Conservation (phyloP, 2,329 filamentous ascomycete genomes). For the Diaporthe citri region DNA sequence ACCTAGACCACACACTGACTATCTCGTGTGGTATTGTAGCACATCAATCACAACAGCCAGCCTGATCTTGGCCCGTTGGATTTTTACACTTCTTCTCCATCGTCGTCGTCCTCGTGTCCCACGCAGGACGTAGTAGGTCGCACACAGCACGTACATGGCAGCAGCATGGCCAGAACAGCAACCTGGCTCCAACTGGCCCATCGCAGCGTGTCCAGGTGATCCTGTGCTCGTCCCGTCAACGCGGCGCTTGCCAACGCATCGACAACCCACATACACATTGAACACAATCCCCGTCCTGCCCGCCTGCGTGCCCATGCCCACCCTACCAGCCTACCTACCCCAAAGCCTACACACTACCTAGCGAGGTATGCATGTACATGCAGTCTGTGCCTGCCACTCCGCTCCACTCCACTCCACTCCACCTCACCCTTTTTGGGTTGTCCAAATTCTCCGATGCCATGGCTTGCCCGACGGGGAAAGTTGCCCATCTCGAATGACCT, state of each 20-base stretch:
- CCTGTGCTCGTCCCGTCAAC: conserved; percentile 25
- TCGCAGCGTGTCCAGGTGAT: conserved; percentile 23
- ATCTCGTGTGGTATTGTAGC: conserved; percentile 16
- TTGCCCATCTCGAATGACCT: conserved; percentile 15
- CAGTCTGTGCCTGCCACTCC: conserved; percentile 12
- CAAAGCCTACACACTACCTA: background rate
- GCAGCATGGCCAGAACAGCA: background rate
- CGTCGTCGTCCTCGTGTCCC: background rate
- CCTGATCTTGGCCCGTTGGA: background rate
- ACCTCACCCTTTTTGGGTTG: conserved; percentile 17
- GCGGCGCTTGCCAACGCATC: conserved; percentile 36
- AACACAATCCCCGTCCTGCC: background rate
- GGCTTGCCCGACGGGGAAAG: conserved; percentile 30
- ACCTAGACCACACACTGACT: background rate
- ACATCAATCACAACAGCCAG: background rate
- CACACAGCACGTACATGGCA: background rate
- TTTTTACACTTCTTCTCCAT: conserved; percentile 13
- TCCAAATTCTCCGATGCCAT: conserved; percentile 30
- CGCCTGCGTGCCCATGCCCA: background rate
- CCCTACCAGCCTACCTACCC: background rate
- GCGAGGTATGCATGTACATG: background rate
- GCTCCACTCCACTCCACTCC: conserved; percentile 25
- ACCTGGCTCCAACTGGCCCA: background rate
- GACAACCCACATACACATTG: conserved; percentile 25
- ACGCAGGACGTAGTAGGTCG: background rate